A percentile compares a stretch with the other conserved stretches of the same genome.
Evolutionary conservation across 2,329 filamentous ascomycete species (phyloP).

Genomic region (Ceratocystis harringtonii): DNA sequence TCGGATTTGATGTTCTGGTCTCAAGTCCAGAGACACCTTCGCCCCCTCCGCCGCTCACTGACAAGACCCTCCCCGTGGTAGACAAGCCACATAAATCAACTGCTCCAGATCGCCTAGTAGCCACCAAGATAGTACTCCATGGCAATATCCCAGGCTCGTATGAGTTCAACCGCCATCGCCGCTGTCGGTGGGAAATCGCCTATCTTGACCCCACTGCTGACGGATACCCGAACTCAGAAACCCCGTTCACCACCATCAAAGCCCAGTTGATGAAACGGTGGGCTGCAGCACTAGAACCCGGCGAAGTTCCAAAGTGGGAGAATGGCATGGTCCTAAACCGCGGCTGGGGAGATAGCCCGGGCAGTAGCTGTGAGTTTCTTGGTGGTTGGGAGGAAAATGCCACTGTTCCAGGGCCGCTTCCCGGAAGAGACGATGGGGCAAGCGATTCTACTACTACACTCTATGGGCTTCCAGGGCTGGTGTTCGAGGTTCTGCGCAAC

Average conservation of each 20-base stretch:
- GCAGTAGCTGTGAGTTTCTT: constrained; percentile 72
- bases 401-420: constrained; percentile 23
- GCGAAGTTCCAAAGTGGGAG: constrained; percentile 36
- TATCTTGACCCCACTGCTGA: constrained; percentile 29
- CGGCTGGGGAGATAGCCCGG: constrained; percentile 81
- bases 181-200: constrained; percentile 70
- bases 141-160: constrained; percentile 92
- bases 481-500: constrained; percentile 93
- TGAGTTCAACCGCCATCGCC: constrained; percentile 85
- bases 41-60: constrained; percentile 40
- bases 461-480: constrained; percentile 82
- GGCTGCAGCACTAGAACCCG: constrained; percentile 47
- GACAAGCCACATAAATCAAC: constrained; percentile 25
- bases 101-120: constrained; percentile 54
- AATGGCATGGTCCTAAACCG: constrained; percentile 79
- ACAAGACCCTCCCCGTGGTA: constrained; percentile 8
- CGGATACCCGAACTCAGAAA: constrained; percentile 52
- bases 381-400: constrained; percentile 72
- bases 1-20: constrained; percentile 88
- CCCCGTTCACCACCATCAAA: constrained; percentile 59
- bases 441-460: constrained; percentile 60
- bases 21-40: constrained; percentile 57
- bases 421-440: constrained; percentile 37
- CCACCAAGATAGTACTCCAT: constrained; percentile 84
- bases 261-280: constrained; percentile 52